Percentiles rank a stretch among this genome's conserved stretches.
phyloP scores from a whole-genome alignment of 2,329 filamentous ascomycete genomes.

The Kalaharituber pfeilii region DNA sequence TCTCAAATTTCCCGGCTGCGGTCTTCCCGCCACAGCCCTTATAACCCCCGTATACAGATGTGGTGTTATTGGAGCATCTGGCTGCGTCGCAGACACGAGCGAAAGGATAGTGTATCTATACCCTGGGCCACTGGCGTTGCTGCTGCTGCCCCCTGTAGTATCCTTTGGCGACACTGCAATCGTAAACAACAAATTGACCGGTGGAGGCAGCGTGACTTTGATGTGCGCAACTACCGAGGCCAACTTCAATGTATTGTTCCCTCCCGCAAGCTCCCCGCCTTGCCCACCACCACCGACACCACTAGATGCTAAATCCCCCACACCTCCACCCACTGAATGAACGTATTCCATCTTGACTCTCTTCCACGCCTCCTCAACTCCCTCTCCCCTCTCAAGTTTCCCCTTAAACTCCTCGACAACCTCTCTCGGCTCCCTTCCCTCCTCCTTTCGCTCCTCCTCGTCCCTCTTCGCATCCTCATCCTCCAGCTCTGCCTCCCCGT shows the following conservation, averaged over 20 bases:
- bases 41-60: too few species aligned
- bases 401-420: conserved; percentile 10
- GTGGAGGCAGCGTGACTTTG: background rate
- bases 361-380: conserved; percentile 8
- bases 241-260: background rate
- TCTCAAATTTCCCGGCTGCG: too few species aligned
- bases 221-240: background rate
- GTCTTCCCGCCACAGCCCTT: too few species aligned
- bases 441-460: conserved; percentile 12
- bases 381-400: conserved; percentile 7
- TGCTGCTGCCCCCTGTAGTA: too few species aligned
- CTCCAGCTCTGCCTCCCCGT: conserved; percentile 11
- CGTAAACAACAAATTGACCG: background rate
- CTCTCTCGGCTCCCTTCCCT: conserved; percentile 13
- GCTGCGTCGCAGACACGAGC: too few species aligned
- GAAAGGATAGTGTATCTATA: too few species aligned
- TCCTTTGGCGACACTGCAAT: conserved; percentile 1
- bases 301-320: background rate
- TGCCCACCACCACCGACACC: background rate
- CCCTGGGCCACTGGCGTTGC: too few species aligned
- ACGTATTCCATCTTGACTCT: conserved; percentile 8
- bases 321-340: too few species aligned
- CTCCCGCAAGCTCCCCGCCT: background rate
- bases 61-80: too few species aligned
- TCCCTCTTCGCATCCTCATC: conserved; percentile 12